Evolutionary conservation across 768 basidiomycete species (phyloP), one percentile per base, ranked within the genome.

Genomic region (Auricularia cornea): DNA sequence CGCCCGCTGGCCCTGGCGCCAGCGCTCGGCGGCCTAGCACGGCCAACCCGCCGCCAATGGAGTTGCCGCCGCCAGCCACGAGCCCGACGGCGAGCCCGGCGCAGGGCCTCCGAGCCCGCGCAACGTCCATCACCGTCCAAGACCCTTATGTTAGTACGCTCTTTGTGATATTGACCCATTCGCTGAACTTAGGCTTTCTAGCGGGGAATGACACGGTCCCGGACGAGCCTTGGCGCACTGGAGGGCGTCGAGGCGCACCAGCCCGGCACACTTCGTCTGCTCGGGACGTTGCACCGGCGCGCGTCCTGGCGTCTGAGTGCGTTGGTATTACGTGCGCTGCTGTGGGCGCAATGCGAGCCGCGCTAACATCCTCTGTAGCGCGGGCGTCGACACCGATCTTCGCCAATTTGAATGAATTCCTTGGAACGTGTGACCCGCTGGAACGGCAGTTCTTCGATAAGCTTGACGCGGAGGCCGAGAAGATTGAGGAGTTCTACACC

Each of bases 401-500:
- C 64, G 64, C 35, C 30, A 51, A 38, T 31, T 52, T 32, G 65
- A 29, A 29, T n/a, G 40, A 62, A 41, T 62, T 48, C 28, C 32
- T 54, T 23, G 31, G 35, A 52, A 48, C 44, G 12, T 23, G 16
- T 18, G 80, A 85, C 14, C 78, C 84, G 0, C 75, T 80, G 28
- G 89, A 95, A 69, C 70, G 75, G 32, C 78, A 78, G 5, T 98
- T 97, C 76, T 91, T 98, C 64, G 80, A 83, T 2, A 78, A 84
- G 28, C 79, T 98, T 6, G 90, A 97, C 67, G 71, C 71, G 0
- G 88, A 99, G 71, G 77, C 98, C 2, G 84, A 88, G 26, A 97
- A 96, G 72, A 84, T 98, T 14, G 90, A 91, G 64, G 75, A 77
- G 1, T 99, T 99, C 73, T 98, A 92, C 71, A 69, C 82, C 4